Base-by-base conservation (phyloP, 495 filamentous ascomycete species). In the Tuber aestivum region DNA sequence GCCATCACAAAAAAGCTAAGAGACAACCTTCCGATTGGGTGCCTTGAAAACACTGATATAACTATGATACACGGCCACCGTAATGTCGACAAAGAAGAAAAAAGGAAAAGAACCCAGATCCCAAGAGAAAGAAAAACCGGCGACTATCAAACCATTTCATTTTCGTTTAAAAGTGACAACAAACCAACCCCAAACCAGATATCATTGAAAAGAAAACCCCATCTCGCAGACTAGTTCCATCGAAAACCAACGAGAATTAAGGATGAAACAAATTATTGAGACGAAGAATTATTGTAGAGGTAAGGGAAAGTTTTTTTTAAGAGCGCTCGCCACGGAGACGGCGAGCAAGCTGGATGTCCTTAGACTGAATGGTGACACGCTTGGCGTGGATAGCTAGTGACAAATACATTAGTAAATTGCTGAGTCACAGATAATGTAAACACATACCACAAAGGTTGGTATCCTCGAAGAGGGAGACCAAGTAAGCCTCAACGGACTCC, bases 401-500 rank as follows among this genome's bases (percentile, higher is more conserved):
- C 5, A 78, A 71, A n/a, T n/a, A n/a, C 74, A 73, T 82, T 41
- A 82, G 75, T 12, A 50, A 41, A 71, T 44, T 9, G 61, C 44
- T 23, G 70, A 65, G 65, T 71, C n/a, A 72, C 16, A 45, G 18
- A 9, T 37, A 5, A 35, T 44, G 12, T 27, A 27, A 23, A 18
- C 65, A 77, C 81, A 79, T 79, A 82, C 81, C 95, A 89, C 95
- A 98, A 74, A 99, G 87, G 91, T 98, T 99, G 93, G 95, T 99
- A 87, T 98, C 95, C 86, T 98, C 96, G 83, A 99, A 99, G 84
- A 99, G 94, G 71, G 94, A 97, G 91, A 99, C 95, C 87, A 99
- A 94, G 91, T 99, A 99, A 77, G 95, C 97, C 92, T 99, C 95
- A 84, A 98, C 96, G 85, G 95, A 98, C 90, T 99, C 95, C 89